Evolutionary conservation across 306 rosid genomes (phyloP), one percentile per base, ranked within the genome.

Genomic region (Cucumis sativus): DNA sequence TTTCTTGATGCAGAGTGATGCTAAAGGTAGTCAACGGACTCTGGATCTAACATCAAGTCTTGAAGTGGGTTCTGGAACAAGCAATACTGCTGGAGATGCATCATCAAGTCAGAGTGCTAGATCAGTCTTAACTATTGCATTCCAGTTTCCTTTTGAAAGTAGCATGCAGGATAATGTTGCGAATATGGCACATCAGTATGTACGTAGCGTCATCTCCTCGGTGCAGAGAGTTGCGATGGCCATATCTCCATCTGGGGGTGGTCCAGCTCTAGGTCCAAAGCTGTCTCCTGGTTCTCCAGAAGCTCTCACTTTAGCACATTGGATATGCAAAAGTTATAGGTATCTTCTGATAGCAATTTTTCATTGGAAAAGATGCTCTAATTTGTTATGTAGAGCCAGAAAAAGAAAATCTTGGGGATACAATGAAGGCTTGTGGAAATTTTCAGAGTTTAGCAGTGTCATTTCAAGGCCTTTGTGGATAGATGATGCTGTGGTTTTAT

Each of bases 181-280:
- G 5, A 74, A 86, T 69, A 96, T 96, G 98, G 99, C 99, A 55
- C 87, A 92, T 0, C 98, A 96, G 77, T 96, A 96, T 16, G 93
- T 96, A 20, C 92, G 93, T 0, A 88, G 91, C 28, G 97, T 96
- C 70, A 91, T 96, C 71, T 83, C 99, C 69, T 89, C 99, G 0
- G 99, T 96, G 58, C 98, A 96, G 84, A 86, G 97, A 88, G 96
- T 96, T 84, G 99, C 98, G 17, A 84, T 86, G 91, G 99, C 98
- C 56, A 91, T 96, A 84, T 91, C 98, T 66, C 96, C 98, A 16
- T 84, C 96, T 6, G 98, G 97, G 45, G 68, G 90, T 40, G 86
- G 79, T 69, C 87, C 97, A 9, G 20, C 87, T 10, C 77, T 84
- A 9, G 97, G 91, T 30, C 83, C 98, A 64, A 92, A 87, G 84